phyloP scores from a whole-genome alignment of 169 alveolate genomes.

The Ophryocystis elektroscirrha region DNA sequence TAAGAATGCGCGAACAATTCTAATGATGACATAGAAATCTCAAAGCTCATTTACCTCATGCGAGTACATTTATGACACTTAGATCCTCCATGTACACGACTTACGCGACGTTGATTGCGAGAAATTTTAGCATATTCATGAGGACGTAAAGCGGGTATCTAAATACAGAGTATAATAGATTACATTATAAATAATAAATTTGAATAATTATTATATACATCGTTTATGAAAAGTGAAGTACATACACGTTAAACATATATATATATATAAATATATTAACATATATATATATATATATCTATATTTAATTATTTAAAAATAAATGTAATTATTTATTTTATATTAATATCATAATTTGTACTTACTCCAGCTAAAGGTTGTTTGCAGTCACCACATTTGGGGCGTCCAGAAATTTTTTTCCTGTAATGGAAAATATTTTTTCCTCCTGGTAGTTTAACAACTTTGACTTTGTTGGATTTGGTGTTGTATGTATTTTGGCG shows the following conservation, averaged over 20 bases:
- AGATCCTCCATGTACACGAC: conserved; percentile 27
- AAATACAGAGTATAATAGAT: background rate
- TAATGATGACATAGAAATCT: conserved; percentile 38
- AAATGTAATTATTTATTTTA: background rate
- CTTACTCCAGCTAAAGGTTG: conserved; percentile 36
- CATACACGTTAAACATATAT: background rate
- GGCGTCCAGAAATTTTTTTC: conserved; percentile 35
- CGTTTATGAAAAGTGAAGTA: background rate
- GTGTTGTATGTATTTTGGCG: conserved; percentile 56
- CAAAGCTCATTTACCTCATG: conserved; percentile 9
- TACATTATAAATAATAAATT: too few species aligned
- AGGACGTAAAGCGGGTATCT: conserved; percentile 40
- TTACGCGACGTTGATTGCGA: conserved; percentile 15
- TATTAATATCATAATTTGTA: background rate
- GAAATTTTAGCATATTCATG: conserved; percentile 21
- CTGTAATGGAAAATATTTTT: conserved; percentile 30
- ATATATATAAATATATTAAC: too few species aligned
- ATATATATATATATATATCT: too few species aligned
- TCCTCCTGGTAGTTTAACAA: conserved; percentile 66
- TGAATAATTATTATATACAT: background rate
- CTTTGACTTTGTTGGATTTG: conserved; percentile 48
- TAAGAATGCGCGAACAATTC: conserved; percentile 65
- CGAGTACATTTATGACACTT: conserved; percentile 24
- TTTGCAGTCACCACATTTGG: conserved; percentile 44
- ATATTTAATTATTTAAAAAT: too few species aligned